Base-by-base conservation (phyloP, 179 eudicot genomes). In the Beta macrorhiza region DNA sequence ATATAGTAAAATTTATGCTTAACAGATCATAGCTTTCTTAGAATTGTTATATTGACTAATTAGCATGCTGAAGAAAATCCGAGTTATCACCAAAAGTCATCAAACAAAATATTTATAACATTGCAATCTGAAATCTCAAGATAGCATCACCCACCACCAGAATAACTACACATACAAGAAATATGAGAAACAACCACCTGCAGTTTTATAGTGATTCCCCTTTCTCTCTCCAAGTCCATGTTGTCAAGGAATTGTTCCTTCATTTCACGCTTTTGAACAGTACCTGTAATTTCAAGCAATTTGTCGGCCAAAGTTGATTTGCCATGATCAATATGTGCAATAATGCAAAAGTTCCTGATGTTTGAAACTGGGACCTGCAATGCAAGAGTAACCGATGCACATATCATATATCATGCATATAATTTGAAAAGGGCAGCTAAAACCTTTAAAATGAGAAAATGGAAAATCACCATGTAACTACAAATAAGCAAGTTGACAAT, bases 291-390 rank as follows among this genome's bases (percentile, higher is more conserved):
- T 87, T 96, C 97, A 68, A 96, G 93, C 88, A 96, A 83, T 86
- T 96, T 96, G 88, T 96, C 99, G 16, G 99, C 99, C 86, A 94
- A 82, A 81, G 99, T 96, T 75, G 99, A 96, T 86, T 96, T 96
- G 45, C 99, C 99, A 87, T 96, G 99, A 85, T 96, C 99, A 82
- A 96, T 96, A 82, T 96, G 99, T 45, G 99, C 99, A 82, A 96
- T 96, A 63, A 96, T 96, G 86, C 89, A 87, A 79, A 96, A 96
- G 87, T 96, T 96, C 81, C 99, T 85, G 75, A 96, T 89, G 59
- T 91, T 92, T 68, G 96, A 82, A 67, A 84, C 89, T 4, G 98
- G 98, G 73, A 96, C 99, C 99, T 96, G 88, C 85, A 92, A 72
- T 94, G 88, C 85, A 92, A 72, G 29, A 63, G n/a, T 19, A 67